Evolutionary conservation across 345 rosid genomes (phyloP), one percentile per base, ranked within the genome.

Genomic region (Chamaenerion angustifolium): DNA sequence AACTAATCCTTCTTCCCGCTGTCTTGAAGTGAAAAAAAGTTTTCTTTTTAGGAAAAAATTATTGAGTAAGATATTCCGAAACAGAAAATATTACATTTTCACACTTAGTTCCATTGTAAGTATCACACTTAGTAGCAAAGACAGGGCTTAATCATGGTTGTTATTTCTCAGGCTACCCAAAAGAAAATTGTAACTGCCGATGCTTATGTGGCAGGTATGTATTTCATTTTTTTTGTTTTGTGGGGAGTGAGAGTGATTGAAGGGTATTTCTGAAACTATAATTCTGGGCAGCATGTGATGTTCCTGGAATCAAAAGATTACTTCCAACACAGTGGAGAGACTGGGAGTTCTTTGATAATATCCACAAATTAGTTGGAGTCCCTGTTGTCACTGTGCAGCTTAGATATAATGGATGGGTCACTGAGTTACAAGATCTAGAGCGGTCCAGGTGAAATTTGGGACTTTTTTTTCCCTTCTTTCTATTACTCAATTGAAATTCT

Each of bases 361-460:
- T 92, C 45, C 84, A 92, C 48, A 75, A 80, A 73, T 81, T 92
- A 12, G 94, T 84, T 25, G 96, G 98, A 40, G 98, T 87, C 18
- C 96, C 98, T 16, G 96, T 87, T 45, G 70, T 78, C 42, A 92
- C 94, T 0, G 95, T 92, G 56, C 96, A 92, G 67, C 95, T 87
- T 51, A 74, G 98, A 68, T 92, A 92, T 71, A 76, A 87, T 44
- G 96, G 98, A 18, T 92, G 96, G 98, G 98, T 92, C 50, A 87
- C 98, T 0, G 95, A 92, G 73, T 69, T 92, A 43, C 73, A 73
- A 67, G 85, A 87, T 71, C 74, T 82, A 46, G 93, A 84, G 54
- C 82, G 66, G 10, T 71, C 95, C 59, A 87, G 98, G 96, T 92
- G 49, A 23, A 23, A 23, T 5, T 23, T 31, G 37, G 37, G 37